A percentile compares a stretch with the other conserved stretches of the same genome.
Conservation (phyloP, 2,329 filamentous ascomycete species). For the Fusarium fujikuroi region DNA sequence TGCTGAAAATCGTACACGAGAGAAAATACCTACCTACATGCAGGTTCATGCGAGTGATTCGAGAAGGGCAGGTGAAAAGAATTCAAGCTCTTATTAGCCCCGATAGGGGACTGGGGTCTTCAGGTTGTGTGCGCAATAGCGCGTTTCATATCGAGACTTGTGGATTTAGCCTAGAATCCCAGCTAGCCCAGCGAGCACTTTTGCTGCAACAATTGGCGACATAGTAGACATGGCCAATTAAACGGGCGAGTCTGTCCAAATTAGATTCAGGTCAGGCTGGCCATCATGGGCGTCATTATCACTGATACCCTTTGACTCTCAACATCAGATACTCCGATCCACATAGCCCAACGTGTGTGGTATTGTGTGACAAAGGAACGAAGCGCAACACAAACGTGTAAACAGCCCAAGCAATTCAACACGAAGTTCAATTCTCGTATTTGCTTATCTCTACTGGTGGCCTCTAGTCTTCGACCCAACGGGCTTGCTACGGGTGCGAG, state of each 20-base stretch:
- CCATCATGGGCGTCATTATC: slow-evolving; percentile 4
- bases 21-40: not conserved
- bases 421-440: slow-evolving; percentile 19
- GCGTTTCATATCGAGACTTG: slow-evolving; percentile 34
- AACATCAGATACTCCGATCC: slow-evolving; percentile 5
- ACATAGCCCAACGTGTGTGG: not conserved
- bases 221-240: slow-evolving; percentile 23
- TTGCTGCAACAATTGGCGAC: slow-evolving; percentile 23
- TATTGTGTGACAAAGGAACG: slow-evolving; percentile 14
- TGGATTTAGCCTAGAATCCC: slow-evolving; percentile 15
- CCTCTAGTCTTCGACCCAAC: not conserved
- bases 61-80: slow-evolving; percentile 27
- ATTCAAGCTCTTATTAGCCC: not conserved
- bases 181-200: slow-evolving; percentile 5
- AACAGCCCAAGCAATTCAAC: slow-evolving; percentile 3
- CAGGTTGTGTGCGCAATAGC: slow-evolving; percentile 34
- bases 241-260: not conserved
- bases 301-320: not conserved
- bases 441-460: not conserved
- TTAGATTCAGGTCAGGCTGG: slow-evolving; percentile 9
- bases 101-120: slow-evolving; percentile 23
- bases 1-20: slow-evolving; percentile 1
- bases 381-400: slow-evolving; percentile 9
- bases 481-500: not conserved
- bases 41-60: slow-evolving; percentile 8